Evolutionary conservation across 176 grass and related monocot species (phyloP).

Genomic region (Rhynchospora tenuis): DNA sequence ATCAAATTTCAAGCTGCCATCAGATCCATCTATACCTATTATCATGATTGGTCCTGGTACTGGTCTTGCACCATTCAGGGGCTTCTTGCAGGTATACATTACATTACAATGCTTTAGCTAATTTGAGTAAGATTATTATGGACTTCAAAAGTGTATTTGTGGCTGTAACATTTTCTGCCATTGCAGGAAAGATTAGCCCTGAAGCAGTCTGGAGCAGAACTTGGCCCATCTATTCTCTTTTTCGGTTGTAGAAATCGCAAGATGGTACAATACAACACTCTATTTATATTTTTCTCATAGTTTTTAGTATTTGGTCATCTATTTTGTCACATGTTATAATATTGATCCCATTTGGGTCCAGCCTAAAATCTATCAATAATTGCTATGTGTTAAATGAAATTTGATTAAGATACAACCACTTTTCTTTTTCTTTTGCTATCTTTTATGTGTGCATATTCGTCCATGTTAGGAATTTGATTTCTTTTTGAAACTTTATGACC

Average conservation of each 20-base stretch:
- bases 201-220: slow-evolving; percentile 62
- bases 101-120: neutral
- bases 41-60: slow-evolving; percentile 99
- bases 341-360: neutral
- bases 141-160: neutral
- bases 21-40: slow-evolving; percentile 61
- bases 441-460: neutral
- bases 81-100: slow-evolving; percentile 90
- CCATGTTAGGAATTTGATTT: neutral
- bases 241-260: slow-evolving; percentile 93
- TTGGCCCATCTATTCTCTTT: slow-evolving; percentile 65
- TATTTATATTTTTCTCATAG: neutral
- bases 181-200: slow-evolving; percentile 77
- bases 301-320: neutral
- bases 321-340: neutral
- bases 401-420: neutral
- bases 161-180: neutral
- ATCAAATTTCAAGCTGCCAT: slow-evolving; percentile 86
- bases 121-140: neutral
- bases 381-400: neutral
- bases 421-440: neutral
- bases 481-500: neutral
- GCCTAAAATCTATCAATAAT: neutral
- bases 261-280: slow-evolving; percentile 41
- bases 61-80: slow-evolving; percentile 87